Conservation (phyloP, 179 eudicot genomes). For the Beta corolliflora region DNA sequence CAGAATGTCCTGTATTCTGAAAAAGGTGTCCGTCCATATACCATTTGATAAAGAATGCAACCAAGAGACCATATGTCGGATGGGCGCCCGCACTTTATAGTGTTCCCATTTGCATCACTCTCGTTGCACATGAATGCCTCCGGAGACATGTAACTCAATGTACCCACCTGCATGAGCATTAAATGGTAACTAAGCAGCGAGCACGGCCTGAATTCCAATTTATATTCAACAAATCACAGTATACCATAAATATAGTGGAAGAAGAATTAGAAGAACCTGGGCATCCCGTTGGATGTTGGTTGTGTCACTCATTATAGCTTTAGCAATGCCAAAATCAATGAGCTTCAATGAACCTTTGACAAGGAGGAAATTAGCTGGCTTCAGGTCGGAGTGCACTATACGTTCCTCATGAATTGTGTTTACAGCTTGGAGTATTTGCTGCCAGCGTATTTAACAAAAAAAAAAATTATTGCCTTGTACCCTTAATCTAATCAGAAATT, state of each 20-base stretch:
- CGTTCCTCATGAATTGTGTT: conserved; percentile 96
- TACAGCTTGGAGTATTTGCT: conserved; percentile 92
- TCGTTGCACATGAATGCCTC: conserved; percentile 98
- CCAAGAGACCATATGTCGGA: conserved; percentile 99
- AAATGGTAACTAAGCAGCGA: neutral
- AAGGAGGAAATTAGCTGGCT: conserved; percentile 97
- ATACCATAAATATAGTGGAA: neutral
- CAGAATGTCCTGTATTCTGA: conserved; percentile 90
- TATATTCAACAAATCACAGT: neutral
- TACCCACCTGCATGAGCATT: conserved; percentile 78
- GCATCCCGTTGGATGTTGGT: conserved; percentile 97
- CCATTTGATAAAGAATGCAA: conserved; percentile 99
- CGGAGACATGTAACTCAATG: conserved; percentile 97
- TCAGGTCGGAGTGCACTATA: conserved; percentile 94
- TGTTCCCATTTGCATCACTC: conserved; percentile 77
- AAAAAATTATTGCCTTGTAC: conserved; percentile 21
- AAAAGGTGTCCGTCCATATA: conserved; percentile 93
- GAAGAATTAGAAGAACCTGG: conserved; percentile 54
- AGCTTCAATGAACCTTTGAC: conserved; percentile 92
- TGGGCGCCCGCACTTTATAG: conserved; percentile 88
- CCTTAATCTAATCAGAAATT: conserved; percentile 1
- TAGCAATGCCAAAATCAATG: conserved; percentile 98
- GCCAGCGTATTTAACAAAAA: conserved; percentile 36
- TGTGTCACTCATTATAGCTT: conserved; percentile 96
- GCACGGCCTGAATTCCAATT: neutral